Evolutionary conservation across 148 eudicot species (phyloP).

Genomic region (Arctostaphylos glauca): DNA sequence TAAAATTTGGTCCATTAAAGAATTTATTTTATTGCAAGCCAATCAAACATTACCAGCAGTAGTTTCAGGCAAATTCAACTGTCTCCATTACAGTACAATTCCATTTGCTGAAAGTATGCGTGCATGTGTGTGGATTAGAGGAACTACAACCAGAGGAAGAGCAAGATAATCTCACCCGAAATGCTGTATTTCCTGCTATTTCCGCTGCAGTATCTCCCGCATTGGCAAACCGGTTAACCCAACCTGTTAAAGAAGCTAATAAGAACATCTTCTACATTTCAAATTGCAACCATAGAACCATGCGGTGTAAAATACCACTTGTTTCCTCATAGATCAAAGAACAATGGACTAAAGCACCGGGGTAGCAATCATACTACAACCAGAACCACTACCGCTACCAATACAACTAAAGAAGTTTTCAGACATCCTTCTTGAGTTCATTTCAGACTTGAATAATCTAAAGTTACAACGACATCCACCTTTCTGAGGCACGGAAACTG

Average conservation of each 20-base stretch:
- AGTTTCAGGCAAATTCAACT: not conserved
- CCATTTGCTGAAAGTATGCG: not conserved
- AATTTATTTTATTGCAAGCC: not conserved
- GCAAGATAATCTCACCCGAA: slow-evolving; percentile 48
- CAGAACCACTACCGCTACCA: not conserved
- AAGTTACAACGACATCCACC: not conserved
- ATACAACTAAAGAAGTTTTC: not conserved
- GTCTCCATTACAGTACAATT: not conserved
- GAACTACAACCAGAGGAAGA: not conserved
- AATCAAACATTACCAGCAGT: not conserved
- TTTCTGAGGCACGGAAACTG: not conserved
- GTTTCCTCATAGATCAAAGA: not conserved
- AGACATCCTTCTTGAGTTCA: not conserved
- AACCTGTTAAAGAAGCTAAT: slow-evolving; percentile 47
- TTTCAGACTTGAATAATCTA: too few species aligned
- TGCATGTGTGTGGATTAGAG: not conserved
- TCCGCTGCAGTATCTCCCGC: slow-evolving; percentile 97
- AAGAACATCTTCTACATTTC: not conserved
- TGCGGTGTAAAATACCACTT: not conserved
- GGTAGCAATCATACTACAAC: not conserved
- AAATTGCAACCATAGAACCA: not conserved
- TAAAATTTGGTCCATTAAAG: not conserved
- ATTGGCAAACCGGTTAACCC: slow-evolving; percentile 96
- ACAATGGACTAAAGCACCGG: not conserved
- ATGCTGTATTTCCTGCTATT: slow-evolving; percentile 86